Evolutionary conservation across 192 early-diverging fungal species (phyloP).

Genomic region (Podila minutissima): DNA sequence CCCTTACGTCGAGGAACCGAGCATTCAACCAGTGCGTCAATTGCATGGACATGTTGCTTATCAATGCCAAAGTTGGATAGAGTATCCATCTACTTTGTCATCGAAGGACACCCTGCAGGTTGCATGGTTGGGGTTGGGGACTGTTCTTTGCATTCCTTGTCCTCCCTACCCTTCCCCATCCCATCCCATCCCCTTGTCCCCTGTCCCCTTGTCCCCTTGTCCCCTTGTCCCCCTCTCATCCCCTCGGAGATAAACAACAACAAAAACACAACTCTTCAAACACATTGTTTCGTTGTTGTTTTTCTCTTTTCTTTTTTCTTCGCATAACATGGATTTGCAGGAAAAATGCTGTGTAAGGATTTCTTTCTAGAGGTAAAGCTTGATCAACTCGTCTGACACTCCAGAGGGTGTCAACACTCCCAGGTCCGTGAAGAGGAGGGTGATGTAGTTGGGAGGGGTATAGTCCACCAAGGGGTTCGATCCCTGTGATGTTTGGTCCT

Average conservation of each 20-base stretch:
- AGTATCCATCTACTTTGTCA: too few relatives aligned
- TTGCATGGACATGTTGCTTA: too few relatives aligned
- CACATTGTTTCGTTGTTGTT: too few relatives aligned
- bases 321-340: not conserved
- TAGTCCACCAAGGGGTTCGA: constrained; percentile 91
- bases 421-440: constrained; percentile 88
- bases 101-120: too few relatives aligned
- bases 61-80: too few relatives aligned
- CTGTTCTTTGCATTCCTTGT: too few relatives aligned
- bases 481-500: constrained; percentile 37
- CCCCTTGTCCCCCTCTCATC: not conserved
- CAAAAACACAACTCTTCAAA: too few relatives aligned
- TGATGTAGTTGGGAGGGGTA: constrained; percentile 92
- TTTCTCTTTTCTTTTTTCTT: too few relatives aligned
- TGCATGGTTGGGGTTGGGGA: too few relatives aligned
- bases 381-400: constrained; percentile 88
- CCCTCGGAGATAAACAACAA: too few relatives aligned
- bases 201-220: not conserved
- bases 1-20: too few relatives aligned
- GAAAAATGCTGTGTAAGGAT: not conserved
- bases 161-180: not conserved
- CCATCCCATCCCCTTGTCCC: not conserved
- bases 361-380: constrained; percentile 73
- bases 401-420: constrained; percentile 93
- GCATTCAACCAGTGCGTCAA: too few relatives aligned